These are phyloP conservation scores for Aureobasidium sp. DNA, from an alignment of 2,329 filamentous ascomycete species.

Conservation along the genomic window DNA sequence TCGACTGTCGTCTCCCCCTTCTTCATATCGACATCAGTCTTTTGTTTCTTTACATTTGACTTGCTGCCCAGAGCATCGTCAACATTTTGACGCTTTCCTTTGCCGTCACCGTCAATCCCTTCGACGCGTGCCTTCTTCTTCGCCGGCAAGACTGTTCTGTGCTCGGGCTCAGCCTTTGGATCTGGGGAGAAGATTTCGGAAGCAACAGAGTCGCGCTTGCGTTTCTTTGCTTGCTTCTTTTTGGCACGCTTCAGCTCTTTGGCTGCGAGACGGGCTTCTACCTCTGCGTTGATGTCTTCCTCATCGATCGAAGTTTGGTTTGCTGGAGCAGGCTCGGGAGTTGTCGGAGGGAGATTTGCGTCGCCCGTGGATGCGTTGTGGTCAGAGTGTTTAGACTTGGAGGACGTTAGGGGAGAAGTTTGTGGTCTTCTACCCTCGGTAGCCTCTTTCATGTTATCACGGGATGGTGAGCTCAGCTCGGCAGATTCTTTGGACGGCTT, in stretches of 20 bases:
- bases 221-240: slow-evolving; percentile 26
- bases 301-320: slow-evolving; percentile 16
- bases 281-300: slow-evolving; percentile 26
- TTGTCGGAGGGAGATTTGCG: neutral
- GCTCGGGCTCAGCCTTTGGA: slow-evolving; percentile 16
- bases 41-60: neutral
- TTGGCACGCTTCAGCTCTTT: slow-evolving; percentile 24
- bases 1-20: neutral
- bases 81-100: neutral
- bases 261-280: slow-evolving; percentile 26
- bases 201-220: slow-evolving; percentile 27
- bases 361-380: neutral
- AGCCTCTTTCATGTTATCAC: neutral
- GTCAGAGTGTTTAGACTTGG: neutral
- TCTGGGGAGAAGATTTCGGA: slow-evolving; percentile 23
- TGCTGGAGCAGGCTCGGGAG: neutral
- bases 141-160: neutral
- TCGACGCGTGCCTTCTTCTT: slow-evolving; percentile 14
- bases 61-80: neutral
- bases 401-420: too few relatives aligned
- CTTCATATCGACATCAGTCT: neutral
- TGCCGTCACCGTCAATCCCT: neutral
- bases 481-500: neutral
- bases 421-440: too few relatives aligned
- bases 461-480: neutral